phyloP scores from a whole-genome alignment of 2,329 filamentous ascomycete species.

The Trichoderma sp. region DNA sequence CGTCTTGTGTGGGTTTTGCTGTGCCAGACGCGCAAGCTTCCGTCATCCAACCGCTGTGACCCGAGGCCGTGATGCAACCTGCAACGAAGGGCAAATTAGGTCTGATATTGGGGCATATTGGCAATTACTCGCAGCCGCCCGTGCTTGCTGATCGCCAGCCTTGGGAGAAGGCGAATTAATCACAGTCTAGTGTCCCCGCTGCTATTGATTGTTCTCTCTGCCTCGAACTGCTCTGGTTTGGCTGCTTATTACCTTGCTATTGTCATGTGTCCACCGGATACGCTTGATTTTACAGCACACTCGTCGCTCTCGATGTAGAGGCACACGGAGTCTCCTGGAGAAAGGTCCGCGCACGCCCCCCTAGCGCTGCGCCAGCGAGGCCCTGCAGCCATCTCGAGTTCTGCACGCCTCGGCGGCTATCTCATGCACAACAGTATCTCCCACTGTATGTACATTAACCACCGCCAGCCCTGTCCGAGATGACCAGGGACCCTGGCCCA shows the following conservation, averaged over 20 bases:
- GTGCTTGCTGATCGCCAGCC: background rate
- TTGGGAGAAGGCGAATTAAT: background rate
- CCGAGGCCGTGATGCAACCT: background rate
- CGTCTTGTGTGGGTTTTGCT: background rate
- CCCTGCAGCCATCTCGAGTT: background rate
- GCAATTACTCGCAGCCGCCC: background rate
- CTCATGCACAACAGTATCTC: constrained; percentile 31
- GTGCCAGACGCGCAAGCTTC: background rate
- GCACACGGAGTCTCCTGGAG: background rate
- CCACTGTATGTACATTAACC: constrained; percentile 16
- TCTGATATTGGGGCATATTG: background rate
- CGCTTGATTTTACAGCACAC: background rate
- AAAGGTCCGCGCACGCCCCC: constrained; percentile 2
- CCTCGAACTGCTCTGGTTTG: background rate
- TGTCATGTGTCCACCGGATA: constrained; percentile 9
- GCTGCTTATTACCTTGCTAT: constrained; percentile 1
- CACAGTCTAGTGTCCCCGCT: background rate
- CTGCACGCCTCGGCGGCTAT: constrained; percentile 29
- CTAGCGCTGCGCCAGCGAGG: background rate
- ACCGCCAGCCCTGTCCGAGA: constrained; percentile 20
- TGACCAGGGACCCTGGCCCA: constrained; percentile 18
- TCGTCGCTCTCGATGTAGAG: background rate
- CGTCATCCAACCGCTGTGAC: background rate
- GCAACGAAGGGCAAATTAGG: background rate
- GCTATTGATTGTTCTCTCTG: constrained; percentile 16